These are phyloP conservation scores for Salvia hispanica DNA, from an alignment of 257 asterid genomes.

Conservation along the genomic window DNA sequence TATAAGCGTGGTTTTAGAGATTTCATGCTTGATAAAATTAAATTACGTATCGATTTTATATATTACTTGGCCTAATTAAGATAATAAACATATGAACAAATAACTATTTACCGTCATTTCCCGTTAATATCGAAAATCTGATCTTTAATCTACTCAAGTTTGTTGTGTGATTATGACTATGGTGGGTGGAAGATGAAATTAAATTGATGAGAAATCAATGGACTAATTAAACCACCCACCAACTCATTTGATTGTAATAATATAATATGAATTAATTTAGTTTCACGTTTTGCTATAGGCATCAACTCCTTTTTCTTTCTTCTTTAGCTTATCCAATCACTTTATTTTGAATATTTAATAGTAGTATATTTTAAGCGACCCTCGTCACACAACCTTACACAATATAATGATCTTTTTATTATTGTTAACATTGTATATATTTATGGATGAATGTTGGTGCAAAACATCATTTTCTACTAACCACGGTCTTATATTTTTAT, in stretches of 20 bases:
- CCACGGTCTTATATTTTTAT: no score
- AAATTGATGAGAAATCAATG: conserved; percentile 34
- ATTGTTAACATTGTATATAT: not conserved
- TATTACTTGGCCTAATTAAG: no score
- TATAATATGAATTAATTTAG: not conserved
- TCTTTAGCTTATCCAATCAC: not conserved
- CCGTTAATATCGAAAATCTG: not conserved
- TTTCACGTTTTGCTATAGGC: not conserved
- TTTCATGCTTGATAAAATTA: no score
- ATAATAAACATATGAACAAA: not conserved
- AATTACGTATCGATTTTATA: not conserved
- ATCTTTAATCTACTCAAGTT: conserved; percentile 17
- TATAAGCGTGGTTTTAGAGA: no score
- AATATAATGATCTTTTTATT: not conserved
- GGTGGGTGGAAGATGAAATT: conserved; percentile 31
- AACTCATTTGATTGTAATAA: conserved; percentile 21
- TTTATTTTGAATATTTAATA: not conserved
- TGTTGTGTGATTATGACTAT: conserved; percentile 30
- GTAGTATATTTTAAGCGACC: not conserved
- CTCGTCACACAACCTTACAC: not conserved
- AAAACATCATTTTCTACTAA: no score
- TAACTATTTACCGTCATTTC: conserved; percentile 2
- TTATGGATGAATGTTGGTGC: no score
- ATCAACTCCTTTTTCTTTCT: not conserved
- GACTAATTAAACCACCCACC: conserved; percentile 36